Base-by-base conservation (phyloP, 306 rosid species). In the Begonia loranthoides region DNA sequence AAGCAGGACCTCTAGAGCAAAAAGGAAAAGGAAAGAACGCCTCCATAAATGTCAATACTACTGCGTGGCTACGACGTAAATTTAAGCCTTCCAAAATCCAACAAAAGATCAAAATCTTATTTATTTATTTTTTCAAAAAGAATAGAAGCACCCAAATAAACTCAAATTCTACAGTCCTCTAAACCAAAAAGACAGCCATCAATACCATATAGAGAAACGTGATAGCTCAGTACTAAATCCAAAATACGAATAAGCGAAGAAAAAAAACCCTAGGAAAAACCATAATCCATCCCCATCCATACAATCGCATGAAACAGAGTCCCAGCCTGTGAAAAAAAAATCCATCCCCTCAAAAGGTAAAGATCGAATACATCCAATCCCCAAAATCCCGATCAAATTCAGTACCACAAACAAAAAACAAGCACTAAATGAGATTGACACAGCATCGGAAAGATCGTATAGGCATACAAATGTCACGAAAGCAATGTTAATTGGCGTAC, bases 381-480 rank as follows among this genome's bases (percentile, higher is more conserved):
- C 52, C 19, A 48, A 41, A 63, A 60, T 56, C 56, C 51, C 71
- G 69, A 86, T 70, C 69, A 67, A 66, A 79, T 51, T 72, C 71
- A 66, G 53, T 70, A 51, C 15, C n/a, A 9, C 21, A 57, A 13
- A 50, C 1, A 13, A 36, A 43, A 21, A 41, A 4, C 45, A 34
- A 44, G 50, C 24, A 7, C 50, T 33, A 48, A 52, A 43, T 48
- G 49, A 41, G 65, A 19, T 17, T 49, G 38, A 50, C 45, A 65
- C 46, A 52, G 22, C 64, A 71, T 65, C 66, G 51, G n/a, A 34
- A 56, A 71, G 87, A 85, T 82, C 87, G 74, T 69, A 56, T 51
- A 56, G 77, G 73, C 62, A 54, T 60, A n/a, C n/a, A n/a, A n/a
- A n/a, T n/a, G n/a, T n/a, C n/a, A n/a, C n/a, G n/a, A n/a, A n/a